Evolutionary conservation across 306 rosid genomes (phyloP), one percentile per base, ranked within the genome.

Genomic region (Medicago ruthenica): DNA sequence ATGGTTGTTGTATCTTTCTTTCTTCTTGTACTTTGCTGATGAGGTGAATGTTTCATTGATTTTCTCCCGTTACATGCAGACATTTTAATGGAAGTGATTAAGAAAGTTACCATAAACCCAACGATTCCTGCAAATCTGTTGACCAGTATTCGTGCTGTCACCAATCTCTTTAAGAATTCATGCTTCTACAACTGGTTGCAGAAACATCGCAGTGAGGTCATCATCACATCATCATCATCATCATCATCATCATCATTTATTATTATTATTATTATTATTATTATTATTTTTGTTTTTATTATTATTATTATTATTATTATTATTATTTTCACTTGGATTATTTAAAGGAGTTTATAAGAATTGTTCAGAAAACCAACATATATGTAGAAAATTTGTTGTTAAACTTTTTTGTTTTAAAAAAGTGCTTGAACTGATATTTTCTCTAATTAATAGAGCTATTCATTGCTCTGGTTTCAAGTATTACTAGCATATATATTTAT

Each of bases 141-240:
- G 89, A 95, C 97, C 36, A 86, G 92, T 81, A 65, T 86, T 64
- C 98, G 98, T n/a, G 79, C 85, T 58, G 81, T 92, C n/a, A 76
- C 88, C 54, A 95, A 95, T 80, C 91, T 95, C 65, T 95, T 95
- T 82, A 92, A 90, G 89, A 85, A 88, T 80, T 83, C 88, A 0
- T 75, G 77, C 75, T 86, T 57, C 84, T 54, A 71, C 84, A 83
- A 70, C 85, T 95, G 97, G 98, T 86, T 95, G 82, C 89, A 78
- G 73, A 83, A 76, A 75, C 89, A 89, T 85, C 87, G 87, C 22
- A 83, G 87, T 77, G 96, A 92, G 98, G 98, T 95, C 75, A 71
- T 84, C 54, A 69, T 80, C 78, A 50, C 76, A 45, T 78, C 22
- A 34, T 67, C 42, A 48, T 51, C 73, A 12, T 59, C 27, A 22